Evolutionary conservation across 1,284 basidiomycete species (phyloP).

Genomic region (Trametes polyzona): DNA sequence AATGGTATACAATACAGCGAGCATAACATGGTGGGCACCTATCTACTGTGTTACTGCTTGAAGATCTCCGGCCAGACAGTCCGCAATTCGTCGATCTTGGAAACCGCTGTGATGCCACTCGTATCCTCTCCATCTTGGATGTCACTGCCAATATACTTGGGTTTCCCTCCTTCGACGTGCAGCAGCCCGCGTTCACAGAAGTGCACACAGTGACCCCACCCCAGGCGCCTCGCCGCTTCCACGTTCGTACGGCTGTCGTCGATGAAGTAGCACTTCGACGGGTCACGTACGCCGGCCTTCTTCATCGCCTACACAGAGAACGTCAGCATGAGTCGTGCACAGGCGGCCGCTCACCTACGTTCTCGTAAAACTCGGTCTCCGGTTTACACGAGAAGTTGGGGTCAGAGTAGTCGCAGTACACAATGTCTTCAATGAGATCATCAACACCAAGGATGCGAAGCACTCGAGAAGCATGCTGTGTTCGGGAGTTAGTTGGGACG

Average conservation of each 20-base stretch:
- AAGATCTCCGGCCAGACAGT: slow-evolving; percentile 76
- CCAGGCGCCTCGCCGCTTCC: slow-evolving; percentile 60
- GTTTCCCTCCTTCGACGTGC: slow-evolving; percentile 62
- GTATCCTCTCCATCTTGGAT: slow-evolving; percentile 37
- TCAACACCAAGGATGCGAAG: slow-evolving; percentile 74
- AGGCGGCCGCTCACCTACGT: slow-evolving; percentile 43
- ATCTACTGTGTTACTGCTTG: slow-evolving; percentile 30
- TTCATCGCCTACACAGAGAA: slow-evolving; percentile 57
- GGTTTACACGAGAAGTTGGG: slow-evolving; percentile 84
- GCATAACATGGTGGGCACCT: background rate
- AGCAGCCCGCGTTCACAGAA: slow-evolving; percentile 72
- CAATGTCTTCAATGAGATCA: slow-evolving; percentile 78
- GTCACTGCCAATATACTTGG: slow-evolving; percentile 53
- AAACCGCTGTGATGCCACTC: slow-evolving; percentile 51
- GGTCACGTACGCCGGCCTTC: slow-evolving; percentile 60
- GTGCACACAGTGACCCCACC: slow-evolving; percentile 75
- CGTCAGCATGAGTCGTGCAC: background rate
- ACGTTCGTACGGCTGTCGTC: slow-evolving; percentile 78
- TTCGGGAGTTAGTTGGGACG: background rate
- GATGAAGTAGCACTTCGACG: slow-evolving; percentile 72
- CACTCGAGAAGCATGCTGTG: slow-evolving; percentile 83
- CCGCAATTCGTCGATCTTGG: slow-evolving; percentile 64
- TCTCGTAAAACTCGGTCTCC: slow-evolving; percentile 68
- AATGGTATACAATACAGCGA: background rate
- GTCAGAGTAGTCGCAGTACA: slow-evolving; percentile 81